Percentiles rank a stretch among this genome's conserved stretches.
These are phyloP conservation scores for Dendrobium officinale DNA, from an alignment of 106 monocot genomes.

Conservation along the genomic window DNA sequence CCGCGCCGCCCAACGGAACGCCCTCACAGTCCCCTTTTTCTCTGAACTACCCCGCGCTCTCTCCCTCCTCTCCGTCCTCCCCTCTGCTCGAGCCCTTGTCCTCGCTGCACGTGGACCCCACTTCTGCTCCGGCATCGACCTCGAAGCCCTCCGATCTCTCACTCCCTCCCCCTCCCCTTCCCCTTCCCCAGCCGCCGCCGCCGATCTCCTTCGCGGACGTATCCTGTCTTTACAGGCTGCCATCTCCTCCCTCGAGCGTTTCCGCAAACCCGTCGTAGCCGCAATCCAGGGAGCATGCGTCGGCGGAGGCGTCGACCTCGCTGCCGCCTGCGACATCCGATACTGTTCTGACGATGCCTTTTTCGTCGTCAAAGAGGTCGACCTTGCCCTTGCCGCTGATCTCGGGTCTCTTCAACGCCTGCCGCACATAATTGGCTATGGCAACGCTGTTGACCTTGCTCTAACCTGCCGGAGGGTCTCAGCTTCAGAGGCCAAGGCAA, in stretches of 20 bases:
- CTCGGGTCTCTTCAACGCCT: conserved; percentile 85
- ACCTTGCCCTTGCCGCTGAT: conserved; percentile 73
- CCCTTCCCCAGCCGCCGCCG: conserved; percentile 11
- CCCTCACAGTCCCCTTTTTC: conserved; percentile 59
- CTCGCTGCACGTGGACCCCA: conserved; percentile 64
- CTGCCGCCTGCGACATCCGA: conserved; percentile 75
- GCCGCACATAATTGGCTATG: conserved; percentile 72
- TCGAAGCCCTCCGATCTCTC: conserved; percentile 41
- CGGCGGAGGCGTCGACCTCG: conserved; percentile 80
- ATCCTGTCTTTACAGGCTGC: conserved; percentile 65
- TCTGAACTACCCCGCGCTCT: conserved; percentile 77
- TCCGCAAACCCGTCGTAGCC: conserved; percentile 84
- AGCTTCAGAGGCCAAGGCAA: conserved; percentile 62
- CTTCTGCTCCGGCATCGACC: conserved; percentile 81
- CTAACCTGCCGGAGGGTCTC: conserved; percentile 62
- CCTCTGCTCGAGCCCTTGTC: conserved; percentile 51
- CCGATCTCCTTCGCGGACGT: conserved; percentile 36
- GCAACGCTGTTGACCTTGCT: conserved; percentile 77
- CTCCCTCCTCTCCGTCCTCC: conserved; percentile 49
- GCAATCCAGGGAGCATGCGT: conserved; percentile 84
- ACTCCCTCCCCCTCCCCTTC: conserved; percentile 7
- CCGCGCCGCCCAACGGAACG: conserved; percentile 64
- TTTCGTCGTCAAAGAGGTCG: conserved; percentile 87
- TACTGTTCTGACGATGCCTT: conserved; percentile 57
- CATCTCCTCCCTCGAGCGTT: conserved; percentile 60